A percentile compares a stretch with the other conserved stretches of the same genome.
phyloP scores from a whole-genome alignment of 2,329 filamentous ascomycete genomes.

The Exserohilum turcica region DNA sequence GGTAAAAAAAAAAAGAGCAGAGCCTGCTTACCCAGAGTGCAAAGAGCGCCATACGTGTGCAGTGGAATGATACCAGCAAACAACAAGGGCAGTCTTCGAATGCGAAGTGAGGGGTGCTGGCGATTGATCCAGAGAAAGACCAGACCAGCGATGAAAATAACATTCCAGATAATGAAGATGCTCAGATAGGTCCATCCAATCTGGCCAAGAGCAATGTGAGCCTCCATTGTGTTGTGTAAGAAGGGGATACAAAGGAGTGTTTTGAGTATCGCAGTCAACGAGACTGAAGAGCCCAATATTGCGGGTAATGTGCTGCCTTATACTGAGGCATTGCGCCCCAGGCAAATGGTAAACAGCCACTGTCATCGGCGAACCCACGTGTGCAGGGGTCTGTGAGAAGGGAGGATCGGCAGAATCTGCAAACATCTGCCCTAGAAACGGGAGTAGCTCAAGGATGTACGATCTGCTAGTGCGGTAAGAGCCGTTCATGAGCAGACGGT shows the following conservation, averaged over 20 bases:
- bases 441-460: constrained; percentile 9
- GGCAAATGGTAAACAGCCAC: neutral
- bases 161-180: constrained; percentile 27
- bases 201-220: constrained; percentile 14
- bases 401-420: neutral
- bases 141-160: constrained; percentile 18
- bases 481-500: constrained; percentile 6
- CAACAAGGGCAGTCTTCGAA: constrained; percentile 37
- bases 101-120: constrained; percentile 37
- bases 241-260: constrained; percentile 7
- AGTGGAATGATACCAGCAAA: constrained; percentile 32
- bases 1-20: neutral
- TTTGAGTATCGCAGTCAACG: constrained; percentile 4
- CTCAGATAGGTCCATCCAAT: constrained; percentile 28
- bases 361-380: constrained; percentile 2
- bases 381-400: neutral
- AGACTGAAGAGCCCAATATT: neutral
- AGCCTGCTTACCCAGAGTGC: constrained; percentile 20
- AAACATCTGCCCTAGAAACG: constrained; percentile 6
- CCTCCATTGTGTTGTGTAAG: constrained; percentile 18
- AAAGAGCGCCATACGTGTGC: constrained; percentile 32
- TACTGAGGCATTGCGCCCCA: neutral
- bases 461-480: constrained; percentile 2
- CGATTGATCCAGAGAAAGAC: constrained; percentile 33
- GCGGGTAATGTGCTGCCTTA: constrained; percentile 3